Percentiles rank a stretch among this genome's conserved stretches.
These are phyloP conservation scores for Cunninghamia lanceolata DNA, from an alignment of 75 land plant genomes.

Conservation along the genomic window DNA sequence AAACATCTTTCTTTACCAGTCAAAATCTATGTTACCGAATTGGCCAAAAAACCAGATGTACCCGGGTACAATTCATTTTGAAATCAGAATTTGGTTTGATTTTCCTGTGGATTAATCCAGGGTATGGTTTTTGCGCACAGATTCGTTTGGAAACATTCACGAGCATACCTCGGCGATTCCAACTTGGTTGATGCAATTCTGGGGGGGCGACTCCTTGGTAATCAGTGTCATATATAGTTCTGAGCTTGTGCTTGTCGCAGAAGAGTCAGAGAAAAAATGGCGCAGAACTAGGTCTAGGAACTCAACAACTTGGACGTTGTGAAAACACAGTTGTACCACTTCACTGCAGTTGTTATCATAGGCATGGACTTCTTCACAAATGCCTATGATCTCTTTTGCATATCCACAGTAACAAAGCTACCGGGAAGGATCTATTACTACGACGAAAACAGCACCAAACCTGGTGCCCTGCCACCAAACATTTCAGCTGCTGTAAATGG, in stretches of 20 bases:
- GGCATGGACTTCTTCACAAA: conserved; percentile 53
- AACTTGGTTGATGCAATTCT: too few relatives aligned
- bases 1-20: neutral
- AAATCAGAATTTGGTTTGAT: neutral
- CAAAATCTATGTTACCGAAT: neutral
- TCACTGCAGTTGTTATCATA: conserved; percentile 39
- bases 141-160: too few relatives aligned
- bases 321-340: conserved; percentile 40
- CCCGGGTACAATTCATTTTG: neutral
- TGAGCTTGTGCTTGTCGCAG: neutral
- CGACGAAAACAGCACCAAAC: conserved; percentile 12
- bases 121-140: too few relatives aligned
- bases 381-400: conserved; percentile 49
- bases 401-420: conserved; percentile 35
- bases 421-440: conserved; percentile 51
- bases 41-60: too few relatives aligned
- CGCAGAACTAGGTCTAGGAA: conserved; percentile 9
- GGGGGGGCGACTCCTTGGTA: too few relatives aligned
- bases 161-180: too few relatives aligned
- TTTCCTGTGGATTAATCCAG: too few relatives aligned
- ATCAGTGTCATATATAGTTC: neutral
- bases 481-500: conserved; percentile 27
- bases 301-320: conserved; percentile 30
- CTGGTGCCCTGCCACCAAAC: conserved; percentile 29
- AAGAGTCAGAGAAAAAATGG: neutral